A percentile compares a stretch with the other conserved stretches of the same genome.
Evolutionary conservation across 2,329 filamentous ascomycete genomes (phyloP).

Genomic region (Pseudogymnoascus sp.): DNA sequence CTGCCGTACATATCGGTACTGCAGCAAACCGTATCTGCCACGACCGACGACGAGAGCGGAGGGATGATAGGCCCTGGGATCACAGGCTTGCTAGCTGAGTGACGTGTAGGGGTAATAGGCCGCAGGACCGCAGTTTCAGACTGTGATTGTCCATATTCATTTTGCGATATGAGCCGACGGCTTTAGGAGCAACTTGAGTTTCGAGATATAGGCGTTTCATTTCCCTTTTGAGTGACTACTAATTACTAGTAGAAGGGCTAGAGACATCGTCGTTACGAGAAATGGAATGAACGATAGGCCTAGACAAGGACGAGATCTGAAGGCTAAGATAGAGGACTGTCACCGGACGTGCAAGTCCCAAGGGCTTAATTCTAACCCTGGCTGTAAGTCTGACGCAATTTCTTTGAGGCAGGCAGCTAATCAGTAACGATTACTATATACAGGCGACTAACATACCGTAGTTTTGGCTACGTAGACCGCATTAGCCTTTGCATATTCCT

Average conservation of each 20-base stretch:
- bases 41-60: conserved; percentile 52
- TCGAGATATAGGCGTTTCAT: too few species aligned
- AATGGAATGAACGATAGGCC: too few species aligned
- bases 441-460: conserved; percentile 47
- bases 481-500: conserved; percentile 84
- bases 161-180: conserved; percentile 21
- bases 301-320: too few species aligned
- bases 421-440: conserved; percentile 4
- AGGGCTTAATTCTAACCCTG: too few species aligned
- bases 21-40: conserved; percentile 55
- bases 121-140: conserved; percentile 31
- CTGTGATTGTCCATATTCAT: conserved; percentile 23
- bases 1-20: conserved; percentile 32
- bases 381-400: conserved; percentile 73
- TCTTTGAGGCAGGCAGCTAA: conserved; percentile 42
- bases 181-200: too few species aligned
- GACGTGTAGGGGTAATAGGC: conserved; percentile 34
- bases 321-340: too few species aligned
- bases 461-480: conserved; percentile 81
- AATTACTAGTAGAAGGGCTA: too few species aligned
- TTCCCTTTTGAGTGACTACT: too few species aligned
- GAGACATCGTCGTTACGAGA: too few species aligned
- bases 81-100: conserved; percentile 43
- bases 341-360: too few species aligned
- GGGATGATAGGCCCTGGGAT: conserved; percentile 50